Percentiles rank a stretch among this genome's conserved stretches.
These are phyloP conservation scores for Secale cereale DNA, from an alignment of 176 grass and related monocot genomes.

Conservation along the genomic window DNA sequence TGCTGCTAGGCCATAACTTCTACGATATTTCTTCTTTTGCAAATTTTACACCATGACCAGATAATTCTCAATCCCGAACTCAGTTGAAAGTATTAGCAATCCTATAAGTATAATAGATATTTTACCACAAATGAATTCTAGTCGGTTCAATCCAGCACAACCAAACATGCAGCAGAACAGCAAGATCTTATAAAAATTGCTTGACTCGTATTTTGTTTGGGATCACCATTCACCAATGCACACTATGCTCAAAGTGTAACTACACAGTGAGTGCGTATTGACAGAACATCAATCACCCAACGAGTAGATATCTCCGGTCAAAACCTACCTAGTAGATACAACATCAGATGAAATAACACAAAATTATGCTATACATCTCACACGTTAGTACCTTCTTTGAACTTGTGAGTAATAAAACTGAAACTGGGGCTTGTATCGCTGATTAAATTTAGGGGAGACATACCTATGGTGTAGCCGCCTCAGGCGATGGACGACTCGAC, in stretches of 20 bases:
- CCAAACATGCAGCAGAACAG: not conserved
- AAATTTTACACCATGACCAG: not conserved
- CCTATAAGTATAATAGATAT: not conserved
- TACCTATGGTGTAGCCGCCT: no score
- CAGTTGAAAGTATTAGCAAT: not conserved
- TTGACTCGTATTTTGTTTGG: not conserved
- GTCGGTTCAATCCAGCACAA: not conserved
- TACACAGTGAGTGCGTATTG: not conserved
- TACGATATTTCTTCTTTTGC: not conserved
- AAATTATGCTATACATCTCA: slow-evolving; percentile 9
- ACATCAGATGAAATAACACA: not conserved
- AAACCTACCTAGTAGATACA: not conserved
- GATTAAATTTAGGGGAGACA: no score
- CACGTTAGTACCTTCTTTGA: slow-evolving; percentile 61
- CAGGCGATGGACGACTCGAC: no score
- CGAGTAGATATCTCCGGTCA: not conserved
- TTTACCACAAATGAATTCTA: not conserved
- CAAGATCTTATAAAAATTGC: not conserved
- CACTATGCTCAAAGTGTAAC: not conserved
- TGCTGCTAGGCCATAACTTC: not conserved
- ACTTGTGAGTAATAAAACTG: slow-evolving; percentile 40
- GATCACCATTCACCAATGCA: slow-evolving; percentile 8
- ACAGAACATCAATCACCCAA: slow-evolving; percentile 1
- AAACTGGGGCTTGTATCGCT: no score
- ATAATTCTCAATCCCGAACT: not conserved